Percentiles rank a stretch among this genome's conserved stretches.
These are phyloP conservation scores for Thinopyrum elongatum DNA, from an alignment of 176 grass and related monocot genomes.

Conservation along the genomic window DNA sequence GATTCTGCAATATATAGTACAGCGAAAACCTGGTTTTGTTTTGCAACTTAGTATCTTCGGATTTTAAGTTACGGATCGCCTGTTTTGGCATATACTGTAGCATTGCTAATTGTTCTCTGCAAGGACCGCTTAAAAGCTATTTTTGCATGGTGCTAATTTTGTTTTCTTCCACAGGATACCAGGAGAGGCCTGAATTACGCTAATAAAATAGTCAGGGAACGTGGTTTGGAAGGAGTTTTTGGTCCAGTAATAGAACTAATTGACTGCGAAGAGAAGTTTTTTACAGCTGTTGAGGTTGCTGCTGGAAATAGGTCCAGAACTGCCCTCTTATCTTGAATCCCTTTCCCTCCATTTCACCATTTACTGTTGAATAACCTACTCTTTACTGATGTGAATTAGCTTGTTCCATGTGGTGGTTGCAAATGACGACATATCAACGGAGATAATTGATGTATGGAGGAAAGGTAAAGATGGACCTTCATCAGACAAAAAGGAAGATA, in stretches of 20 bases:
- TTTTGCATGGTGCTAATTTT: background rate
- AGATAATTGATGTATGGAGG: conserved; percentile 63
- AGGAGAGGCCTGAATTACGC: conserved; percentile 86
- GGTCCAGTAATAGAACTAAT: conserved; percentile 85
- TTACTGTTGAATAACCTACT: conserved; percentile 14
- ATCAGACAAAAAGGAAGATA: conserved; percentile 24
- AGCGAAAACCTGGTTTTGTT: background rate
- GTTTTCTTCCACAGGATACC: conserved; percentile 57
- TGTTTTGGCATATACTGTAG: no score
- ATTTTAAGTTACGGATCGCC: background rate
- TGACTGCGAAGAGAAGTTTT: conserved; percentile 88
- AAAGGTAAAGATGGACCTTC: background rate
- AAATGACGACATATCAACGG: conserved; percentile 77
- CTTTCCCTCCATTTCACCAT: background rate
- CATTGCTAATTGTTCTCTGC: no score
- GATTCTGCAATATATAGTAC: background rate
- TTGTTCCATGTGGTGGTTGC: conserved; percentile 93
- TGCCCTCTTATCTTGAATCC: background rate
- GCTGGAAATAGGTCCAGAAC: conserved; percentile 69
- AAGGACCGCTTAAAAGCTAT: no score
- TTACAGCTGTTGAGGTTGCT: conserved; percentile 94
- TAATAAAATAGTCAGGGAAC: conserved; percentile 67
- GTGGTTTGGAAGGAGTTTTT: conserved; percentile 66
- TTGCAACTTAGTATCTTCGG: background rate
- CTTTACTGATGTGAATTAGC: conserved; percentile 35